Evolutionary conservation across 495 filamentous ascomycete species (phyloP).

Genomic region (Penicillium malachiteum): DNA sequence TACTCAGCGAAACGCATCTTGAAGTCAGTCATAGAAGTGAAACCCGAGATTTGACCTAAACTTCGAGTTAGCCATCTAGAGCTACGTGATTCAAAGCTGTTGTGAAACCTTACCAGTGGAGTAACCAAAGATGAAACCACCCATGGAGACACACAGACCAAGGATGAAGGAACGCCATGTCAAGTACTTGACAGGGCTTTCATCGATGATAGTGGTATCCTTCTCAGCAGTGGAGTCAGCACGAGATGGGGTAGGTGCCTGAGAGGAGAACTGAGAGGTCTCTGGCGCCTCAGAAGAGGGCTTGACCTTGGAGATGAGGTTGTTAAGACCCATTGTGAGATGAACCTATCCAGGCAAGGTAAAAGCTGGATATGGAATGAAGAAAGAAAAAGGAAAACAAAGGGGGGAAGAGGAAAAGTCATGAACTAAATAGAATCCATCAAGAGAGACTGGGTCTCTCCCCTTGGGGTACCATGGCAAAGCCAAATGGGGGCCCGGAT

Average conservation of each 20-base stretch:
- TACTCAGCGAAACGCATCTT: constrained; percentile 46
- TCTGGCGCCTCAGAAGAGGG: constrained; percentile 13
- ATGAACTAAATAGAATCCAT: constrained; percentile 23
- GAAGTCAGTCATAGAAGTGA: constrained; percentile 61
- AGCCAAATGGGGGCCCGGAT: constrained; percentile 40
- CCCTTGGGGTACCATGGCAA: constrained; percentile 37
- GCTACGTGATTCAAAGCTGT: constrained; percentile 2
- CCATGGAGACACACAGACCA: constrained; percentile 60
- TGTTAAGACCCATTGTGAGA: constrained; percentile 39
- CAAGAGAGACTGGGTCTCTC: constrained; percentile 23
- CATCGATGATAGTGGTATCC: constrained; percentile 40
- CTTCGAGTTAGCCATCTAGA: neutral
- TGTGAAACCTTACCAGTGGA: constrained; percentile 53
- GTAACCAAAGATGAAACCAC: constrained; percentile 76
- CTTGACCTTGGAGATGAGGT: constrained; percentile 36
- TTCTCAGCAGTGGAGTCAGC: constrained; percentile 42
- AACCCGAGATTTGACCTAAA: constrained; percentile 55
- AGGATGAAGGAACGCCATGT: constrained; percentile 52
- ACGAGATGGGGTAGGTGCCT: constrained; percentile 39
- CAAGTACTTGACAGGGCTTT: constrained; percentile 47
- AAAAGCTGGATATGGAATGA: constrained; percentile 9
- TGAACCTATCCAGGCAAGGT: constrained; percentile 7
- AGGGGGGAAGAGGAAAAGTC: constrained; percentile 5
- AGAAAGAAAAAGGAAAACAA: constrained; percentile 11
- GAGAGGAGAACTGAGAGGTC: constrained; percentile 33